Evolutionary conservation across 176 grass and related monocot species (phyloP).

Genomic region (Otatea glauca): DNA sequence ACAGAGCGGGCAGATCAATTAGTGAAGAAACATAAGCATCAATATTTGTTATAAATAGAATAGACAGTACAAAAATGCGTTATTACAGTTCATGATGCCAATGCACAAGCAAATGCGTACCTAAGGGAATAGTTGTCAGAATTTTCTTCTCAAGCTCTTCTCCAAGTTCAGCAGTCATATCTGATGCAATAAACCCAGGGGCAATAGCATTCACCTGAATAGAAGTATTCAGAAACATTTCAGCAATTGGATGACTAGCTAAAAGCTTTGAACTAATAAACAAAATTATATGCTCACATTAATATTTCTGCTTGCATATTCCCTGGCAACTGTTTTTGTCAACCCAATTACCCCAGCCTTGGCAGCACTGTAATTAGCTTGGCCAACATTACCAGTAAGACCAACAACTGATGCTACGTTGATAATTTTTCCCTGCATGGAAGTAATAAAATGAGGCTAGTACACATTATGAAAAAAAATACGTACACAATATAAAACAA

Average conservation of each 20-base stretch:
- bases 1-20: too few species aligned
- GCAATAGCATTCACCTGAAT: slow-evolving; percentile 72
- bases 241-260: not conserved
- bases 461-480: not conserved
- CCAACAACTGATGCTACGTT: slow-evolving; percentile 77
- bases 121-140: slow-evolving; percentile 67
- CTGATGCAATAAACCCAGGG: slow-evolving; percentile 75
- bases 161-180: slow-evolving; percentile 72
- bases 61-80: not conserved
- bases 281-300: slow-evolving; percentile 45
- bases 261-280: not conserved
- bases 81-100: not conserved
- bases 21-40: too few species aligned
- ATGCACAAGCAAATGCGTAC: slow-evolving; percentile 29
- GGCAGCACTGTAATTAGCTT: slow-evolving; percentile 74
- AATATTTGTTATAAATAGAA: not conserved
- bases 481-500: not conserved
- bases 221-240: slow-evolving; percentile 31
- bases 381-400: slow-evolving; percentile 64
- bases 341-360: slow-evolving; percentile 79
- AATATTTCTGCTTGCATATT: slow-evolving; percentile 79
- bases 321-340: slow-evolving; percentile 68
- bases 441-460: not conserved
- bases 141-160: slow-evolving; percentile 75
- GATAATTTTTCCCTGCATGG: slow-evolving; percentile 60